Evolutionary conservation across 2,329 filamentous ascomycete genomes (phyloP), one percentile per base, ranked within the genome.

Genomic region (Colletotrichum camelliae): DNA sequence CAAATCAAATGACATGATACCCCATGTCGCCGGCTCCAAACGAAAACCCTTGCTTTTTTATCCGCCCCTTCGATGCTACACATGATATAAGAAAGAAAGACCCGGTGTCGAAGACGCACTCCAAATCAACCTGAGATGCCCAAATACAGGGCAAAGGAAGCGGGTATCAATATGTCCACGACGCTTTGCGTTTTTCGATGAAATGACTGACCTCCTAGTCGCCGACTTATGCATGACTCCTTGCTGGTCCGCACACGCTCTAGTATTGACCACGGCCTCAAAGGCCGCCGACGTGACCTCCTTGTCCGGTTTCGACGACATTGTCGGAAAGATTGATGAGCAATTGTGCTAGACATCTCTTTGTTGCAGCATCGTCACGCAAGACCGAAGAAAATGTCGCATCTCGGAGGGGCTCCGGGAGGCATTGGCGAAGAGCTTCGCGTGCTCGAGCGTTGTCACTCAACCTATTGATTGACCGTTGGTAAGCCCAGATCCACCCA

Each of bases 351-450:
- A 99, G 93, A 85, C 97, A 99, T 75, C 97, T 94, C 88, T 99
- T 99, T 1, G 97, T 99, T 2, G 97, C 97, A 16, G 97, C 97
- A 82, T 99, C 97, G 82, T 99, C 97, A 74, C 97, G 94, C 39
- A 99, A 93, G 60, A 99, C 97, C 0, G 96, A 96, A 10, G 96
- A 98, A 84, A 99, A 99, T 2, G 97, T 99, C 9, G 96, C 96
- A 84, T 99, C 97, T 64, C 97, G 94, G n/a, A 99, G 93, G n/a
- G 97, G 97, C 82, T 99, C 97, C 1, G 97, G 97, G 15, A 99
- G 93, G 82, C 97, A 99, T 85, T 99, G 97, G 57, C 97, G 93
- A 27, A 99, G 91, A 61, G 97, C 97, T 85, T 99, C 97, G 37
- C 97, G 94, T 72, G 97, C 97, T 76, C 97, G 94, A 76, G 96